Base-by-base conservation (phyloP, 352 stramenopile species). In the Globisporangium acanthophoron region DNA sequence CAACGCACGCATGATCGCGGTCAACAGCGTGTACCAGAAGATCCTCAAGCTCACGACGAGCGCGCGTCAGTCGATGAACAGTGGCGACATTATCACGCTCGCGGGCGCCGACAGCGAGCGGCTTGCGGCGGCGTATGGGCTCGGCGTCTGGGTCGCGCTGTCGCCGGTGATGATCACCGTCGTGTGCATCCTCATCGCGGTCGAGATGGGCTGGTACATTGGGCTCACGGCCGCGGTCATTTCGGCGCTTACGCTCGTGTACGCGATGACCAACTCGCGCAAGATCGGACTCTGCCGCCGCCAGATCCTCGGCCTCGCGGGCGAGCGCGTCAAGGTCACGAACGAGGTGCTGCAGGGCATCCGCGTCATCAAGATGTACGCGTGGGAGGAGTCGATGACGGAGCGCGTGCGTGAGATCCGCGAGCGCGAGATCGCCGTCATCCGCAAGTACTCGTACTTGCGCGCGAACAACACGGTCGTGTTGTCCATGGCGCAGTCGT, bases 311-410 rank as follows among this genome's bases (percentile, higher is more conserved):
- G 37, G 54, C 12, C 67, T 88, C 52, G 66, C 77, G 0, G 73
- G 71, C 21, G 72, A 90, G 21, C 80, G 96, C 18, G 88, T 98
- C 18, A 95, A 97, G 61, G 83, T 97, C 56, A 94, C 94, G n/a
- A 96, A 94, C 56, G 94, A 98, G 70, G 85, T 96, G 20, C 75
- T 98, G 4, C 69, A 88, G 20, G 94, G 92, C 9, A 95, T 98
- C 55, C 74, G 89, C 51, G 85, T 89, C 52, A 81, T 96, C 39
- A 97, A 97, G 57, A 88, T 97, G 66, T 95, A 96, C 54, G 82
- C 79, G 24, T 97, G 87, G 88, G 78, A 88, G 56, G 58, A 70
- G 31, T 75, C 74, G 2, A 62, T 87, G 7, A 45, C 56, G 18
- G 56, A 56, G 2, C 67, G 71, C 1, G 63, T 88, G 29, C 58